Evolutionary conservation across 139 green algal genomes (phyloP).

Genomic region (Volvox africanus): DNA sequence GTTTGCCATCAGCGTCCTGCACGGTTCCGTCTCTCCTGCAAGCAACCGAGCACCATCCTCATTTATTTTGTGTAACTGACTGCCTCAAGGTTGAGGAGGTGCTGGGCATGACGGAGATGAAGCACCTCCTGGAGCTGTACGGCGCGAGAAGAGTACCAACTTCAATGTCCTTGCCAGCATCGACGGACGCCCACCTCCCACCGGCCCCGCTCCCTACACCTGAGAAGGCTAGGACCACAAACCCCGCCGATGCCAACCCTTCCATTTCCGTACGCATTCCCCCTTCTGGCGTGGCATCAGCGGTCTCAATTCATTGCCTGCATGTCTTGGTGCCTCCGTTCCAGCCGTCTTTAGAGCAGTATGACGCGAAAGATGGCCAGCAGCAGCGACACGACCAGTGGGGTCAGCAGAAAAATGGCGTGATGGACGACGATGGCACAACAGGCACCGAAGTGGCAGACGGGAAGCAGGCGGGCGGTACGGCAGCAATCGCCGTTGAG

Average conservation of each 20-base stretch:
- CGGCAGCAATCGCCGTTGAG: not conserved
- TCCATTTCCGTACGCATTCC: not conserved
- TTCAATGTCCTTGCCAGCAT: too few species aligned
- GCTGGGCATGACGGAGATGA: conserved; percentile 16
- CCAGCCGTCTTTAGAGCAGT: not conserved
- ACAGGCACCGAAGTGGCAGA: not conserved
- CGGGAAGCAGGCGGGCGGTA: not conserved
- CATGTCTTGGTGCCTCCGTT: conserved; percentile 17
- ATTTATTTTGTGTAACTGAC: not conserved
- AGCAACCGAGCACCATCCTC: not conserved
- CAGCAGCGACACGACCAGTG: not conserved
- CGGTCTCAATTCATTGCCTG: not conserved
- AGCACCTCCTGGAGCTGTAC: conserved; percentile 6
- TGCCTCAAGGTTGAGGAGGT: not conserved
- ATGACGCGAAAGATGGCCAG: not conserved
- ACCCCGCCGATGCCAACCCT: too few species aligned
- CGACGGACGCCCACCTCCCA: too few species aligned
- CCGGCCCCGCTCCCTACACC: not conserved
- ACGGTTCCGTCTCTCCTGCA: not conserved
- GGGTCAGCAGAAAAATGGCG: not conserved
- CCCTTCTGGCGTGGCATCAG: not conserved
- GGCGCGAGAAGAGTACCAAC: too few species aligned
- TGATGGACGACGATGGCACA: too few species aligned
- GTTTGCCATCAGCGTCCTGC: not conserved
- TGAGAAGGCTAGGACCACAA: too few species aligned